Conservation (phyloP, 208 protist genomes). For the Trypanosoma mega region DNA sequence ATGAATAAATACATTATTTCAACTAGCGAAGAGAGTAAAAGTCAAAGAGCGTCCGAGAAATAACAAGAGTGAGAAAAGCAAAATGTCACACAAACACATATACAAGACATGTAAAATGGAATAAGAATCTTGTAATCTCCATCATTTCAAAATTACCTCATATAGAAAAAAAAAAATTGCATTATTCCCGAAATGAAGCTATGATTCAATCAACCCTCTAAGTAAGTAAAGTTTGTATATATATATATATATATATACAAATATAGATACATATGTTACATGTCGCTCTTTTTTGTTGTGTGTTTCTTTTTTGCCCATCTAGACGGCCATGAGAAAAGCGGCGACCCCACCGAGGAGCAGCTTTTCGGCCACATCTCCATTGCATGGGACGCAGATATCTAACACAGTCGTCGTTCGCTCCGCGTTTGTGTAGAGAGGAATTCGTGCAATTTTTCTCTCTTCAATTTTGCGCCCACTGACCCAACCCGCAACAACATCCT, state of each 20-base stretch:
- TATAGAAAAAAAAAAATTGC: too few species aligned
- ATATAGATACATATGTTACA: too few species aligned
- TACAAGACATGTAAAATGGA: too few species aligned
- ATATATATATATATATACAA: too few species aligned
- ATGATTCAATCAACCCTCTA: too few species aligned
- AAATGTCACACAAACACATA: not conserved
- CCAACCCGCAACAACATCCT: slow-evolving; percentile 65
- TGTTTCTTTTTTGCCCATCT: slow-evolving; percentile 5
- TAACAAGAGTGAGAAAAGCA: not conserved
- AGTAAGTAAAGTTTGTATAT: too few species aligned
- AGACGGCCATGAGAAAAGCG: slow-evolving; percentile 43
- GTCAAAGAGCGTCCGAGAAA: not conserved
- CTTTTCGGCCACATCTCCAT: slow-evolving; percentile 27
- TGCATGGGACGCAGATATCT: slow-evolving; percentile 44
- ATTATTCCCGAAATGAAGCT: too few species aligned
- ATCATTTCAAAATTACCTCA: too few species aligned
- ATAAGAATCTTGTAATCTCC: too few species aligned
- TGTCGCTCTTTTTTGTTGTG: slow-evolving; percentile 4
- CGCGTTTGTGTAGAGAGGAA: slow-evolving; percentile 78
- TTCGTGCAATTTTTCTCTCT: slow-evolving; percentile 16
- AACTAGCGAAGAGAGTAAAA: slow-evolving; percentile 18
- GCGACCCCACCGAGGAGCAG: slow-evolving; percentile 68
- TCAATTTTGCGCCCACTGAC: slow-evolving; percentile 26
- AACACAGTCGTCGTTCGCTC: slow-evolving; percentile 55
- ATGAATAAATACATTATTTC: slow-evolving; percentile 6